Percentiles rank a stretch among this genome's conserved stretches.
These are phyloP conservation scores for Pythium monospermum DNA, from an alignment of 352 stramenopile species.

Conservation along the genomic window DNA sequence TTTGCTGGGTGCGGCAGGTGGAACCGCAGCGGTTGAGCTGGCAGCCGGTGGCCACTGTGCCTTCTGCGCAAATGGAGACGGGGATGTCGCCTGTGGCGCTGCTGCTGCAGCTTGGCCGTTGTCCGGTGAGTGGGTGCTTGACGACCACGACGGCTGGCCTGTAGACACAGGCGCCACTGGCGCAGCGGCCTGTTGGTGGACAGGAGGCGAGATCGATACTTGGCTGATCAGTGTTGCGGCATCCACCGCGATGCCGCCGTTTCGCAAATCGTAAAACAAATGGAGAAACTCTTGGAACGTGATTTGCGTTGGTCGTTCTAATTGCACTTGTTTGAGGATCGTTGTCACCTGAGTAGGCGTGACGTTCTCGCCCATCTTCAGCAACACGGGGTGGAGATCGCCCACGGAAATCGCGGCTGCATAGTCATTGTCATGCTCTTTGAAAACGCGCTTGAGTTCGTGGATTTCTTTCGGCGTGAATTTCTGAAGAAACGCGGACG, in stretches of 20 bases:
- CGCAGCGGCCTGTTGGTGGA: no score
- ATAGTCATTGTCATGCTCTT: constrained; percentile 75
- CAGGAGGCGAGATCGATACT: constrained; percentile 32
- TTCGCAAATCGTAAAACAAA: constrained; percentile 69
- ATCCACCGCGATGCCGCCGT: constrained; percentile 53
- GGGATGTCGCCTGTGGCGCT: constrained; percentile 11
- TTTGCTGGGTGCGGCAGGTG: constrained; percentile 19
- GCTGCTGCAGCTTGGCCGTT: not conserved
- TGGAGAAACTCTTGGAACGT: constrained; percentile 82
- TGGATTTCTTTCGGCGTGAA: constrained; percentile 87
- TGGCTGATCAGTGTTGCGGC: constrained; percentile 38
- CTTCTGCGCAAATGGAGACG: constrained; percentile 49
- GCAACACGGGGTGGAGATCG: constrained; percentile 58
- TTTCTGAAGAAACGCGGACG: constrained; percentile 79
- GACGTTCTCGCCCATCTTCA: constrained; percentile 78
- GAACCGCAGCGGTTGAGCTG: not conserved
- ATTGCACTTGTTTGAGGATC: constrained; percentile 64
- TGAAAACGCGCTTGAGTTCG: constrained; percentile 83
- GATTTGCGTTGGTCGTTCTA: constrained; percentile 38
- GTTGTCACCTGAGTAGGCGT: constrained; percentile 48
- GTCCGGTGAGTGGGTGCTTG: no score
- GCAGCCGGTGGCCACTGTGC: constrained; percentile 44
- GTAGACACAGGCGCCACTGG: not conserved
- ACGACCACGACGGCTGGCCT: no score
- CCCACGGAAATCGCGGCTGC: constrained; percentile 40